phyloP scores from a whole-genome alignment of 2,329 filamentous ascomycete species.

The Neofusicoccum ribis region DNA sequence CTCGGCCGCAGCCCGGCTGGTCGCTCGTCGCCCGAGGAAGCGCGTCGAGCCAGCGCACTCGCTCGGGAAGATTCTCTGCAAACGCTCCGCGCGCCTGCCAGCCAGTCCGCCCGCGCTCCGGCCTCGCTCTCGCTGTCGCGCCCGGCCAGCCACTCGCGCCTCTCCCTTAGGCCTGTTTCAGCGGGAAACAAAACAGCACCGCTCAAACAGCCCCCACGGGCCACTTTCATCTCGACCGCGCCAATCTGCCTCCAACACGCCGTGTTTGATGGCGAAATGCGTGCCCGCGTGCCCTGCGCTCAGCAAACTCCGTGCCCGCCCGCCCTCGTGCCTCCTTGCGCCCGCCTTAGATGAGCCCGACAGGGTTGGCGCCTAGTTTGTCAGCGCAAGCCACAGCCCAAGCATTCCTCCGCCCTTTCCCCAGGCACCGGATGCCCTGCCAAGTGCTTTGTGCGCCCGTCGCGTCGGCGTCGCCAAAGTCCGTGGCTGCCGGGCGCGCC shows the following conservation, averaged over 20 bases:
- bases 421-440: constrained; percentile 12
- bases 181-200: constrained; percentile 15
- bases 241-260: constrained; percentile 4
- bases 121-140: not conserved
- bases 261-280: not conserved
- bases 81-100: constrained; percentile 4
- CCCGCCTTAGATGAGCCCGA: not conserved
- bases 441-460: constrained; percentile 7
- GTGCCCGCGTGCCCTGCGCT: not conserved
- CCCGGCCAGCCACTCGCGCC: not conserved
- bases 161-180: not conserved
- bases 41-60: constrained; percentile 1
- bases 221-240: not conserved
- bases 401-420: constrained; percentile 14
- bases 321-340: constrained; percentile 11
- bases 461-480: not conserved
- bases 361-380: constrained; percentile 13
- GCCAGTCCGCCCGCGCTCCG: not conserved
- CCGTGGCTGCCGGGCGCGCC: not conserved
- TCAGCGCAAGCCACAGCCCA: constrained; percentile 12
- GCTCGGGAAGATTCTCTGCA: constrained; percentile 6
- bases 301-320: constrained; percentile 2
- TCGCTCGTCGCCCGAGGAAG: constrained; percentile 4
- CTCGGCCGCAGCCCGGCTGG: constrained; percentile 14
- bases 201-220: constrained; percentile 11